A percentile compares a stretch with the other conserved stretches of the same genome.
Evolutionary conservation across 495 filamentous ascomycete species (phyloP).

Genomic region (Cudoniella acicularis): DNA sequence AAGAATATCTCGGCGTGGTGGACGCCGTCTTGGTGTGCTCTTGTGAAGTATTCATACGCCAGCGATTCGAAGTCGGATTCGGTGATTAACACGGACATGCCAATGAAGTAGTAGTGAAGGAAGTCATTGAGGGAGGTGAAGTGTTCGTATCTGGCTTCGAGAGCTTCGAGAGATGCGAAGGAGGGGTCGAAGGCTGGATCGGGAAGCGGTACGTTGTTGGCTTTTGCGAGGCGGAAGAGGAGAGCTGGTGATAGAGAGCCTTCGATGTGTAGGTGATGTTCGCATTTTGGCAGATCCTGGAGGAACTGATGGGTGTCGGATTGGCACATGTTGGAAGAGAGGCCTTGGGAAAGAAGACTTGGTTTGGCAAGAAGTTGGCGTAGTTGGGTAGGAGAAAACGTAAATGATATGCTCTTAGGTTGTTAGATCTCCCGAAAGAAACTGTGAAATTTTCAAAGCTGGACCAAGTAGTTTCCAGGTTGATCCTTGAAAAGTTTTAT

Average conservation of each 20-base stretch:
- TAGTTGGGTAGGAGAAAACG: too few relatives aligned
- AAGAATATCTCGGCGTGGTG: slow-evolving; percentile 78
- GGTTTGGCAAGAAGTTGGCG: too few relatives aligned
- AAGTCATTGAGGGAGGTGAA: slow-evolving; percentile 76
- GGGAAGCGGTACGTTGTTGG: slow-evolving; percentile 61
- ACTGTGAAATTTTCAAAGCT: too few relatives aligned
- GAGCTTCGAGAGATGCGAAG: slow-evolving; percentile 55
- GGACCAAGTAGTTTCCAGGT: too few relatives aligned
- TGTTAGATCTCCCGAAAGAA: too few relatives aligned
- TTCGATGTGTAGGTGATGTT: slow-evolving; percentile 77
- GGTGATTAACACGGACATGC: slow-evolving; percentile 62
- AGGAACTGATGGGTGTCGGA: slow-evolving; percentile 57
- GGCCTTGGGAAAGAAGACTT: not conserved
- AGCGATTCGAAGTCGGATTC: slow-evolving; percentile 67
- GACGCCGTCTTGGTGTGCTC: slow-evolving; percentile 60
- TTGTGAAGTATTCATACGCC: slow-evolving; percentile 67
- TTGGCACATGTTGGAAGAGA: slow-evolving; percentile 28
- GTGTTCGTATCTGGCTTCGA: slow-evolving; percentile 54
- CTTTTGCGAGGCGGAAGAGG: slow-evolving; percentile 63
- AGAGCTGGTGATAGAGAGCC: slow-evolving; percentile 64
- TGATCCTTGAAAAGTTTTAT: too few relatives aligned
- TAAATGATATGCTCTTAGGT: too few relatives aligned
- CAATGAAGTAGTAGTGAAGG: slow-evolving; percentile 73
- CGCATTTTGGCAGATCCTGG: slow-evolving; percentile 66
- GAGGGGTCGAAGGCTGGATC: slow-evolving; percentile 49